These are phyloP conservation scores for Ustanciosporium gigantosporum DNA, from an alignment of 1,284 basidiomycete species.

Conservation along the genomic window DNA sequence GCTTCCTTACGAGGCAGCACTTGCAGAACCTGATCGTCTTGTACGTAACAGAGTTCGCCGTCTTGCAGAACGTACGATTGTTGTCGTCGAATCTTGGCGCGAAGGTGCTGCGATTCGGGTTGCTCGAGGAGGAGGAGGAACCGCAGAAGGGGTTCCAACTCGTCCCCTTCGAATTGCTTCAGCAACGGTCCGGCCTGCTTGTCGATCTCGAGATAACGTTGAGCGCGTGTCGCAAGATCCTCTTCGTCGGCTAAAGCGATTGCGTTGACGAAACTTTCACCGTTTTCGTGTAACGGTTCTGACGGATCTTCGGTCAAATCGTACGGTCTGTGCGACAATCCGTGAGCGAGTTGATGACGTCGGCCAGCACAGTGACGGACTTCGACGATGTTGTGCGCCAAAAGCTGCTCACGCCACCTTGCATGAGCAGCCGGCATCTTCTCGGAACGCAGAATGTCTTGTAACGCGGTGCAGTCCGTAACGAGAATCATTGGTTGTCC, in stretches of 20 bases:
- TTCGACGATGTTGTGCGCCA: conserved; percentile 10
- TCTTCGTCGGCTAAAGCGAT: background rate
- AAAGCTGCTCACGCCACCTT: conserved; percentile 1
- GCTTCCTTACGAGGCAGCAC: background rate
- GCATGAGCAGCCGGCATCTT: conserved; percentile 23
- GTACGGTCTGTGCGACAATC: background rate
- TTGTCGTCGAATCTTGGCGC: background rate
- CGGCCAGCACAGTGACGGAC: conserved; percentile 1
- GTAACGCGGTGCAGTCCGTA: background rate
- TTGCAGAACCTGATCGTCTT: background rate
- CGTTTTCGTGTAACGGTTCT: no score
- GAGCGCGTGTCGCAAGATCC: background rate
- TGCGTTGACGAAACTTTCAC: background rate
- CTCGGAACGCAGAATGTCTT: background rate
- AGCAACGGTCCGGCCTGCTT: background rate
- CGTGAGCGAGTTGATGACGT: background rate
- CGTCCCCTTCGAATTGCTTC: background rate
- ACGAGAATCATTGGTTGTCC: conserved; percentile 1
- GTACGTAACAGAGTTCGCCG: background rate
- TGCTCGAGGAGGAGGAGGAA: background rate
- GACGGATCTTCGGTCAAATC: no score
- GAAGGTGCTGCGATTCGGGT: background rate
- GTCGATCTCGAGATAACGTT: background rate
- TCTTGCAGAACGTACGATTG: background rate
- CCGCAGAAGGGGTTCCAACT: background rate